Evolutionary conservation across 768 basidiomycete species (phyloP).

Genomic region (Agrocybe praecox): DNA sequence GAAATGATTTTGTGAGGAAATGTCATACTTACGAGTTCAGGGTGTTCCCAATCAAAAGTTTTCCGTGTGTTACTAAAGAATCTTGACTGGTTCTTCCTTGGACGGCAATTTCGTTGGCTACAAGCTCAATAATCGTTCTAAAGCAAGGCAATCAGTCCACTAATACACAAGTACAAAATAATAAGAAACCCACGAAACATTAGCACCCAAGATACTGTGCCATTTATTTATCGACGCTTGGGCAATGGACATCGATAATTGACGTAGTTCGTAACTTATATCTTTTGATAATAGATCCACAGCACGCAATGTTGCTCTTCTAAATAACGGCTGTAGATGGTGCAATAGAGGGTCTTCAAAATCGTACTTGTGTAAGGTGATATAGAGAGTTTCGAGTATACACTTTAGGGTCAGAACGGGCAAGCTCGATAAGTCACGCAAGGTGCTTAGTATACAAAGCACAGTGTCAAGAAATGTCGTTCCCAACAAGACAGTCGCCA

Average conservation of each 20-base stretch:
- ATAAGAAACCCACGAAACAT: slow-evolving; percentile 50
- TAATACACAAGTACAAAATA: background rate
- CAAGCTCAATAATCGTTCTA: slow-evolving; percentile 58
- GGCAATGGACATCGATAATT: slow-evolving; percentile 60
- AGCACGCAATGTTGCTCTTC: slow-evolving; percentile 52
- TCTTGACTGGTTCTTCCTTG: slow-evolving; percentile 58
- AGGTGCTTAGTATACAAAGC: slow-evolving; percentile 50
- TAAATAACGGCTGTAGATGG: slow-evolving; percentile 55
- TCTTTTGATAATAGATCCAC: slow-evolving; percentile 54
- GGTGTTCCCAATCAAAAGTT: slow-evolving; percentile 52
- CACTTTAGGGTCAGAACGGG: slow-evolving; percentile 62
- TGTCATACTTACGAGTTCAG: slow-evolving; percentile 45
- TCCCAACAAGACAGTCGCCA: slow-evolving; percentile 54
- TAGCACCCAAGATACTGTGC: slow-evolving; percentile 50
- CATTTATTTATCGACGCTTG: slow-evolving; percentile 68
- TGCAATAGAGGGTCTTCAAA: slow-evolving; percentile 56
- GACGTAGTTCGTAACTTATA: slow-evolving; percentile 68
- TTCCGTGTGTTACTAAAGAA: slow-evolving; percentile 57
- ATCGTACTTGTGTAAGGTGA: slow-evolving; percentile 76
- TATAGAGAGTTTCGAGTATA: slow-evolving; percentile 63
- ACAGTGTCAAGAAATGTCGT: slow-evolving; percentile 64
- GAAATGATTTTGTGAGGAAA: background rate
- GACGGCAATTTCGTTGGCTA: slow-evolving; percentile 47
- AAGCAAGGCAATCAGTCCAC: too few species aligned
- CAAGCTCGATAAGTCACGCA: slow-evolving; percentile 44